phyloP scores from a whole-genome alignment of 202 grass and related monocot genomes.

The Dendrocalamus latiflorus region DNA sequence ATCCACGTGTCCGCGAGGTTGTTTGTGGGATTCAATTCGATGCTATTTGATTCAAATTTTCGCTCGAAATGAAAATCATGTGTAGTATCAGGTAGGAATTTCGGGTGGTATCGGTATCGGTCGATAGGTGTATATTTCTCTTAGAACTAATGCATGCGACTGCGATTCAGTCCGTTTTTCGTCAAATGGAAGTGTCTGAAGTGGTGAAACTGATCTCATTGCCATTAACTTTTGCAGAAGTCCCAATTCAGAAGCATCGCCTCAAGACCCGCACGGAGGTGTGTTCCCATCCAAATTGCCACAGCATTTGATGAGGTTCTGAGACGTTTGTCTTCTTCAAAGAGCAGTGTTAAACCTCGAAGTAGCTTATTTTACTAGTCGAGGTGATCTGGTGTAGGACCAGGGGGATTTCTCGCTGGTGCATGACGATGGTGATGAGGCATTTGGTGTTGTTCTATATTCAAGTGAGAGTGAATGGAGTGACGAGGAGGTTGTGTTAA shows the following conservation, averaged over 20 bases:
- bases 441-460: constrained; percentile 26
- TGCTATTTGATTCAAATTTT: constrained; percentile 7
- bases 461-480: constrained; percentile 77
- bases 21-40: neutral
- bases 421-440: constrained; percentile 23
- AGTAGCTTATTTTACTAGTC: neutral
- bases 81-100: neutral
- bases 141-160: neutral
- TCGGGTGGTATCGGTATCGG: neutral
- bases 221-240: constrained; percentile 4
- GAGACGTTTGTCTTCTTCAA: neutral
- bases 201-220: neutral
- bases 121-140: neutral
- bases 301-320: constrained; percentile 39
- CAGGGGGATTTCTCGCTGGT: constrained; percentile 26
- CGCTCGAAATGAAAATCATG: neutral
- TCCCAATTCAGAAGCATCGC: neutral
- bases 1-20: neutral
- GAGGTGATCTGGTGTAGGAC: constrained; percentile 33
- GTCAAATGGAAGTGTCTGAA: too few relatives aligned
- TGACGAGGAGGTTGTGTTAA: constrained; percentile 54
- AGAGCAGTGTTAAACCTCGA: neutral
- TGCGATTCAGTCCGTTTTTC: neutral
- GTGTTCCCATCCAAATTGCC: neutral
- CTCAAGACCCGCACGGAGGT: neutral